Base-by-base conservation (phyloP, 371 early-diverging fungal species). In the Coelomomyces lativittatus region DNA sequence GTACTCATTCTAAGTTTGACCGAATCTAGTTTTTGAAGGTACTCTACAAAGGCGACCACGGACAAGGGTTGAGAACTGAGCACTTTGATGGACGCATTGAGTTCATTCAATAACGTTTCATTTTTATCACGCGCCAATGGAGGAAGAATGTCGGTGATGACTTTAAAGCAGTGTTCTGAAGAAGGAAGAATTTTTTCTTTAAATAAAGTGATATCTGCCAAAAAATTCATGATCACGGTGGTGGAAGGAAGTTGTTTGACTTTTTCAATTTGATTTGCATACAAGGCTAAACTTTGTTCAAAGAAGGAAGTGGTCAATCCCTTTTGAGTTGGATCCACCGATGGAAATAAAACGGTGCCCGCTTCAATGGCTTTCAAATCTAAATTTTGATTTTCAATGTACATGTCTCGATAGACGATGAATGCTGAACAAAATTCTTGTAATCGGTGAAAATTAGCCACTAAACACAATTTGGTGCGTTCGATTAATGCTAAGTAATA, bases 21-120 rank as follows among this genome's bases (percentile, higher is more conserved):
- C 55, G 57, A 60, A 44, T 75, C 76, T 4, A 75, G 60, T 63
- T 67, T 66, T 7, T 57, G 63, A n/a, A 75, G 50, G 48, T 71
- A 69, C 37, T 71, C 76, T 24, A 71, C 76, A 54, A 71, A 71
- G 17, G 55, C 61, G 48, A 71, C 76, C 7, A 71, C 70, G 28
- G 45, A 62, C 15, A 50, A 33, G 10, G 76, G 63, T 38, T 63
- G 67, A 0, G 66, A 56, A 34, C 64, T 63, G 12, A 75, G 49
- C 4, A 58, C 55, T 15, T 67, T 29, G 11, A 70, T 65, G 65
- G 70, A 71, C 1, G 55, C 55, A 41, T 76, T 70, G 11, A 69
- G 57, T 47, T 72, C 67, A 21, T 47, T 58, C 31, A 76, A 47
- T 1, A 76, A 55, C 11, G 63, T 46, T 51, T 70, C 73, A 40